phyloP scores from a whole-genome alignment of 202 grass and related monocot genomes.

The Hordeum pubiflorum region DNA sequence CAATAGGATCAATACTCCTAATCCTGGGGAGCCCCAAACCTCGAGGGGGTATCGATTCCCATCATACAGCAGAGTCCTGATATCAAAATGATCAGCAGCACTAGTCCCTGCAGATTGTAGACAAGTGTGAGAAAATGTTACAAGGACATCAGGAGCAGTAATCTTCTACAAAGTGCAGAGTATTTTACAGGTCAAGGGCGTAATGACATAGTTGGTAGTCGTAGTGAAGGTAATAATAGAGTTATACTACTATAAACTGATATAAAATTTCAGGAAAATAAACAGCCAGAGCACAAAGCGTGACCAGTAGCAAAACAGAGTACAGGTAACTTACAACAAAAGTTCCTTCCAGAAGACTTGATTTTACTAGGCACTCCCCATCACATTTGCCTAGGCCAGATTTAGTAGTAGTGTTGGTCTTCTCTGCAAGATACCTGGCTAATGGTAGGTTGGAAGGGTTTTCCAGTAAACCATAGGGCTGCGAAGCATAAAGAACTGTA shows the following conservation, averaged over 20 bases:
- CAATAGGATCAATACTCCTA: conserved; percentile 43
- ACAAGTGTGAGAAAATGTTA: conserved; percentile 11
- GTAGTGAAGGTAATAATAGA: background rate
- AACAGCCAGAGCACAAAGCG: background rate
- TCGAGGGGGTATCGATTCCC: conserved; percentile 82
- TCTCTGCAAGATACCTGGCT: conserved; percentile 71
- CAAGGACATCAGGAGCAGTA: background rate
- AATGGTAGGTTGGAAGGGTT: conserved; percentile 27
- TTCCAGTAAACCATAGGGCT: conserved; percentile 43
- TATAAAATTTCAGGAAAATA: background rate
- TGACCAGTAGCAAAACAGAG: background rate
- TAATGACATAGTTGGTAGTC: background rate
- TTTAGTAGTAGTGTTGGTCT: conserved; percentile 35
- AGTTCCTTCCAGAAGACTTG: conserved; percentile 77
- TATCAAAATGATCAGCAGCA: conserved; percentile 94
- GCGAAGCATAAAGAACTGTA: conserved; percentile 75
- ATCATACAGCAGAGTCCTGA: conserved; percentile 93
- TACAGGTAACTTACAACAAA: conserved; percentile 66
- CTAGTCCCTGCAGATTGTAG: conserved; percentile 60
- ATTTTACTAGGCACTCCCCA: conserved; percentile 62
- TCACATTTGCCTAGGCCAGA: conserved; percentile 56
- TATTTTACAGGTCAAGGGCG: background rate
- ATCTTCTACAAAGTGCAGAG: background rate
- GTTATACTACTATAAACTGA: background rate
- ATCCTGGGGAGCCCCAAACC: conserved; percentile 61